phyloP scores from a whole-genome alignment of 768 basidiomycete genomes.

The Russula olivacea region DNA sequence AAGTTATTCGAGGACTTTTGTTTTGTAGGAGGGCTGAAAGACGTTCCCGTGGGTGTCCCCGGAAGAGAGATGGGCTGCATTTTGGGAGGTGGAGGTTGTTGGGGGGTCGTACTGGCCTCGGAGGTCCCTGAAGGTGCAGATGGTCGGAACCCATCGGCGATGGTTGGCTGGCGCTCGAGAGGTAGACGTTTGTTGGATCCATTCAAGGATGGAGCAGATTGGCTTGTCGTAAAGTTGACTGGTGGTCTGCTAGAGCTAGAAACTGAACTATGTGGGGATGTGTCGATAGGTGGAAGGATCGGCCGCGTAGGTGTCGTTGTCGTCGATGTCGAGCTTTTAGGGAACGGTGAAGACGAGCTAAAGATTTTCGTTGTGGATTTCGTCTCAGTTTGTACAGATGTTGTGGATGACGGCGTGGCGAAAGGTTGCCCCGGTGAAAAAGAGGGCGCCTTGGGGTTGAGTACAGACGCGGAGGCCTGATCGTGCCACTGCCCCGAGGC shows the following conservation, averaged over 20 bases:
- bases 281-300: constrained; percentile 17
- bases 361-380: neutral
- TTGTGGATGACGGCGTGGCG: constrained; percentile 20
- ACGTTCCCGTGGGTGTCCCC: constrained; percentile 31
- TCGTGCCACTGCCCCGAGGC: constrained; percentile 1
- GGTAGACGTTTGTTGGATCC: neutral
- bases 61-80: constrained; percentile 30
- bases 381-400: constrained; percentile 12
- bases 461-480: neutral
- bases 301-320: constrained; percentile 16
- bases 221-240: constrained; percentile 7
- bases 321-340: constrained; percentile 6
- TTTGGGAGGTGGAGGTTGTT: constrained; percentile 27
- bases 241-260: neutral
- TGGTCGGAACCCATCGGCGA: constrained; percentile 11
- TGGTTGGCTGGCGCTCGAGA: constrained; percentile 7
- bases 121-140: neutral
- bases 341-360: neutral
- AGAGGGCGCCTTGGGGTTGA: constrained; percentile 23
- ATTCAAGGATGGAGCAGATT: constrained; percentile 13
- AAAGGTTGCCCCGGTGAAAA: constrained; percentile 24
- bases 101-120: neutral
- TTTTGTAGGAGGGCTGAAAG: constrained; percentile 27
- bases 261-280: constrained; percentile 8
- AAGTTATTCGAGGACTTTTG: constrained; percentile 26